Percentiles rank a stretch among this genome's conserved stretches.
Evolutionary conservation across 2,329 filamentous ascomycete species (phyloP).

Genomic region (Trichoderma citrinoviride): DNA sequence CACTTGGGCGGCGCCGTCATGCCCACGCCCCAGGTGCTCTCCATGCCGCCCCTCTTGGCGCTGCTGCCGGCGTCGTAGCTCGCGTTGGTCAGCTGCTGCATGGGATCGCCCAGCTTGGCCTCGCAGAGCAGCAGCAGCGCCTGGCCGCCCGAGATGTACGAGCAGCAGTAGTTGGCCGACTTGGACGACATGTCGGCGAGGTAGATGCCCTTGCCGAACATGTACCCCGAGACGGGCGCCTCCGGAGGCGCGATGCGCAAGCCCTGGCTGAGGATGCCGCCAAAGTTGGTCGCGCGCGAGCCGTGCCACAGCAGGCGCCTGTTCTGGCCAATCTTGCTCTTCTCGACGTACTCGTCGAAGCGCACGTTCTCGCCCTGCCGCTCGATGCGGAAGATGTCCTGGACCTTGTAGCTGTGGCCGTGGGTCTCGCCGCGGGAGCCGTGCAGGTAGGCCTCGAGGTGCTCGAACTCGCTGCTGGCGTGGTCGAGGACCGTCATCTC

Average conservation of each 20-base stretch:
- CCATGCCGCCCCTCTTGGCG: conserved; percentile 57
- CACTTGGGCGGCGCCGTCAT: conserved; percentile 61
- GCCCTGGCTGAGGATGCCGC: conserved; percentile 82
- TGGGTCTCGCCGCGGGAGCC: conserved; percentile 69
- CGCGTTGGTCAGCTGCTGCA: conserved; percentile 59
- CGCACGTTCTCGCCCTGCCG: conserved; percentile 68
- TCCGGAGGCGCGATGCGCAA: conserved; percentile 86
- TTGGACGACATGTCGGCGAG: conserved; percentile 83
- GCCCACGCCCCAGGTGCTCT: conserved; percentile 71
- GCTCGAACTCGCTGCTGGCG: conserved; percentile 58
- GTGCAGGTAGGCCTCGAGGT: conserved; percentile 65
- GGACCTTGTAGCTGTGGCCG: conserved; percentile 54
- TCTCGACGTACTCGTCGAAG: conserved; percentile 58
- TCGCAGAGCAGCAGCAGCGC: conserved; percentile 81
- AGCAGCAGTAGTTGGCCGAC: conserved; percentile 72
- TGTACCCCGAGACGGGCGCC: conserved; percentile 75
- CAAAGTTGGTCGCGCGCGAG: conserved; percentile 78
- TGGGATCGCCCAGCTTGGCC: conserved; percentile 69
- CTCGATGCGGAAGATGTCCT: conserved; percentile 80
- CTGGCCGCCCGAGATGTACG: conserved; percentile 60
- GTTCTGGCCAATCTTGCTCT: conserved; percentile 56
- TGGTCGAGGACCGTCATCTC: conserved; percentile 71
- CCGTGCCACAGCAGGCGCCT: conserved; percentile 85
- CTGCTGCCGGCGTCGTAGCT: conserved; percentile 63
- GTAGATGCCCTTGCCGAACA: conserved; percentile 90